Evolutionary conservation across 352 stramenopile species (phyloP), one percentile per base, ranked within the genome.

Genomic region (Phytophthora pinifolia): DNA sequence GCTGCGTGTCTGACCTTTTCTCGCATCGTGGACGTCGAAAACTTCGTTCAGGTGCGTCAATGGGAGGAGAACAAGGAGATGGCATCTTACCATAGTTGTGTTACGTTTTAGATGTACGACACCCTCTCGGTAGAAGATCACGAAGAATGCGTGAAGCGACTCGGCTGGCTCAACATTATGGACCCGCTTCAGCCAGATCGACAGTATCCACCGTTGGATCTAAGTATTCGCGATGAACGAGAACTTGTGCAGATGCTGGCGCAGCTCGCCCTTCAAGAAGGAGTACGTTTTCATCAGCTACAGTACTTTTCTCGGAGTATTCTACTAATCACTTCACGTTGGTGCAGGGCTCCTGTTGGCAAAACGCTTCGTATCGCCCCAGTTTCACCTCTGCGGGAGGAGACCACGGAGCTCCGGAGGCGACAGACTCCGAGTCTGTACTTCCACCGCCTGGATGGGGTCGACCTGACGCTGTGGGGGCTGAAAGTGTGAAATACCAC

Each of bases 121-220:
- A 35, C 7, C 2, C 46, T 96, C 3, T 76, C 67, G 7, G 15
- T 33, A 3, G 65, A 83, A 8, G 83, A 91, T 29, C 80, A 89
- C 62, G 44, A 57, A 1, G 79, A 88, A 48, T 78, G 86, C 30
- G 62, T 86, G 2, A 72, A 70, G 8, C 66, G 77, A 2, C 63
- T 96, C 10, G 88, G 88, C 0, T 96, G 84, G 83, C 82, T 96
- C 31, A 96, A 95, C 33, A 72, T 91, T 3, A 69, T 92, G 20
- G 88, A 96, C 46, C 83, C 86, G 2, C 41, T 75, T n/a, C 72
- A 88, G 27, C 78, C 81, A 1, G 85, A 96, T 49, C 72, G 83
- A 7, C 69, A 78, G 34, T 96, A 91, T 31, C 74, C 74, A 15
- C 65, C 63, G 0, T 54, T 96, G 1, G 74, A 96, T 30, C 61